Base-by-base conservation (phyloP, 805 yeast genomes). In the Pachysolen tannophilus region DNA sequence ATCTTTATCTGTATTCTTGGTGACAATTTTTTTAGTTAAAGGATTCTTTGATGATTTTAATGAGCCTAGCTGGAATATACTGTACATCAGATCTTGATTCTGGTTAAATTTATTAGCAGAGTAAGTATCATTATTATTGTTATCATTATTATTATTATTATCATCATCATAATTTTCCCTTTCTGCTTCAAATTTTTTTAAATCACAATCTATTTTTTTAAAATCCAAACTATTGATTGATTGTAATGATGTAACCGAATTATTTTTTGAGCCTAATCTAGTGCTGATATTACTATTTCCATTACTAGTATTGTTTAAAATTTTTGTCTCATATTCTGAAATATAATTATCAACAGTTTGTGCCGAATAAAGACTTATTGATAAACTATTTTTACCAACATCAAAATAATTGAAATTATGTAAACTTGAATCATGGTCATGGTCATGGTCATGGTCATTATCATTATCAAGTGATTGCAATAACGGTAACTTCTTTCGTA, bases 301-400 rank as follows among this genome's bases (percentile, higher is more conserved):
- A 17, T 26, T 32, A 17, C 30, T 14, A 7, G 18, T 13, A 13
- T 15, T 11, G n/a, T n/a, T 31, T 18, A 45, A 25, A 35, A 52
- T 44, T 20, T 44, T 46, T 1, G 56, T 48, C 20, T 46, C 51
- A 30, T 42, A 53, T 4, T 50, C 39, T 33, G 45, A 52, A 10
- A 44, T 42, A 9, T 41, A 33, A 20, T 33, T 40, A 13, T 41
- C 43, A 6, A 40, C 43, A 23, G 41, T 46, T 35, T 53, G 57
- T 10, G 58, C 57, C 1, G 57, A 52, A 30, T 39, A 53, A 4
- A 53, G 26, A 14, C 50, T 41, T 6, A 53, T 39, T 23, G 38
- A 47, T 3, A 53, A 20, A 18, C 34, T 36, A 11, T 37, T 28
- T 23, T 23, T 28, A 16, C 17, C 32, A 4, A 30, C 18, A n/a